Evolutionary conservation across 1,284 basidiomycete genomes (phyloP).

Genomic region (Wolfiporia cocos): DNA sequence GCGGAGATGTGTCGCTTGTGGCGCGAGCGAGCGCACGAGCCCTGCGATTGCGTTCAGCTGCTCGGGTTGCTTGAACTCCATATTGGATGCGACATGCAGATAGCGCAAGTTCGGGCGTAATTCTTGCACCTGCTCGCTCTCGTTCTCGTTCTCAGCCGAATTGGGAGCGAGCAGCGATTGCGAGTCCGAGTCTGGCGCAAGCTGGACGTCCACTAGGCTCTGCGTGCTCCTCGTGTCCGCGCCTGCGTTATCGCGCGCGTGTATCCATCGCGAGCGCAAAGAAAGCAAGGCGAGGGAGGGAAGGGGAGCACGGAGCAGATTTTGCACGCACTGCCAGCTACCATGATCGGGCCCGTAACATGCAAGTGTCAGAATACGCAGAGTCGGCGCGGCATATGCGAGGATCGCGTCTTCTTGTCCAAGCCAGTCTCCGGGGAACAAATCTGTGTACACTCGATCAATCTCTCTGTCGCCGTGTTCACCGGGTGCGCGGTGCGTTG

Average conservation of each 20-base stretch:
- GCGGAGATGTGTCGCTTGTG: conserved; percentile 20
- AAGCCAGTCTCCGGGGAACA: no score
- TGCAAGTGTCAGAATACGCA: conserved; percentile 22
- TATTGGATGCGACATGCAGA: conserved; percentile 22
- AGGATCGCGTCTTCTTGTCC: conserved; percentile 15
- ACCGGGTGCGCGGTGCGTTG: neutral
- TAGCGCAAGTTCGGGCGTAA: conserved; percentile 14
- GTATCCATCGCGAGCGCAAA: conserved; percentile 22
- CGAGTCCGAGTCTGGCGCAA: neutral
- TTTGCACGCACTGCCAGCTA: conserved; percentile 15
- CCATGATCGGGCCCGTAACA: conserved; percentile 16
- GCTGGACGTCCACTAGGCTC: neutral
- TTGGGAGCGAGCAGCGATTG: neutral
- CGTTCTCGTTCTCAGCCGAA: neutral
- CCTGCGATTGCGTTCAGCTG: conserved; percentile 16
- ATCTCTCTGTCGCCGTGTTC: neutral
- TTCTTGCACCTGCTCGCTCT: neutral
- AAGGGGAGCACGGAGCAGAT: conserved; percentile 14
- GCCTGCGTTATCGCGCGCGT: no score
- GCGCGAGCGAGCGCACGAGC: conserved; percentile 17
- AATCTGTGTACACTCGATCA: no score
- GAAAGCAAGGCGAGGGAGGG: conserved; percentile 21
- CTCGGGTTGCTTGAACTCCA: conserved; percentile 12
- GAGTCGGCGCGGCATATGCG: conserved; percentile 18
- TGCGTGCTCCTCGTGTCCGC: conserved; percentile 13